These are phyloP conservation scores for Arthromyces matolae DNA, from an alignment of 768 basidiomycete genomes.

Conservation along the genomic window DNA sequence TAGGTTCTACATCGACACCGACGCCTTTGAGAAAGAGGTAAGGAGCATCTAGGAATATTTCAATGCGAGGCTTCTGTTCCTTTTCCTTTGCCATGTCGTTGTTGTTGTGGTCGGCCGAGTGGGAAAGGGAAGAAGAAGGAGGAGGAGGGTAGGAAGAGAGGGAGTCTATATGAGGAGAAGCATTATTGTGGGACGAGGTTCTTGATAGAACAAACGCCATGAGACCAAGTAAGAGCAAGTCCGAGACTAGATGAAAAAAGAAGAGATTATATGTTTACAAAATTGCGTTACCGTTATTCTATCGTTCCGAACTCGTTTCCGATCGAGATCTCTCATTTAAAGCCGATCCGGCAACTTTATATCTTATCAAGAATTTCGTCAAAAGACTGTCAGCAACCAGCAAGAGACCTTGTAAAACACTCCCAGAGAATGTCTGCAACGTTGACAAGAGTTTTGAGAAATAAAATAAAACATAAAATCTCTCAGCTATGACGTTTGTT, in stretches of 20 bases:
- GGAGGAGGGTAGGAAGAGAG: background rate
- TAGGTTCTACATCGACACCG: slow-evolving; percentile 81
- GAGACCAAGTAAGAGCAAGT: slow-evolving; percentile 5
- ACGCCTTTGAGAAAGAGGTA: slow-evolving; percentile 71
- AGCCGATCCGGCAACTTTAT: no score
- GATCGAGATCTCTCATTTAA: no score
- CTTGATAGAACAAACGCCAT: slow-evolving; percentile 23
- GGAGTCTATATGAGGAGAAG: slow-evolving; percentile 12
- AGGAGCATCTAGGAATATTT: slow-evolving; percentile 73
- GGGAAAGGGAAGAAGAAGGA: slow-evolving; percentile 5
- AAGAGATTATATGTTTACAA: background rate
- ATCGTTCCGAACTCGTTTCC: no score
- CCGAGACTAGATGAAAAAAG: background rate
- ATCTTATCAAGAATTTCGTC: no score
- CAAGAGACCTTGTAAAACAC: no score
- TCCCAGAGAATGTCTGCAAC: no score
- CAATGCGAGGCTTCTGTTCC: slow-evolving; percentile 50
- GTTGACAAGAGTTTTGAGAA: no score
- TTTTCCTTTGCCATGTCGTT: slow-evolving; percentile 46
- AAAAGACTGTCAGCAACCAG: no score
- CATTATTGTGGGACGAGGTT: slow-evolving; percentile 14
- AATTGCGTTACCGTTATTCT: no score
- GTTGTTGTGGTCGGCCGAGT: slow-evolving; percentile 13
- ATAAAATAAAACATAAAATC: no score
- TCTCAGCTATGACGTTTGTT: no score